Conservation (phyloP, 1,284 basidiomycete genomes). For the Cutaneotrichosporon sp. region DNA sequence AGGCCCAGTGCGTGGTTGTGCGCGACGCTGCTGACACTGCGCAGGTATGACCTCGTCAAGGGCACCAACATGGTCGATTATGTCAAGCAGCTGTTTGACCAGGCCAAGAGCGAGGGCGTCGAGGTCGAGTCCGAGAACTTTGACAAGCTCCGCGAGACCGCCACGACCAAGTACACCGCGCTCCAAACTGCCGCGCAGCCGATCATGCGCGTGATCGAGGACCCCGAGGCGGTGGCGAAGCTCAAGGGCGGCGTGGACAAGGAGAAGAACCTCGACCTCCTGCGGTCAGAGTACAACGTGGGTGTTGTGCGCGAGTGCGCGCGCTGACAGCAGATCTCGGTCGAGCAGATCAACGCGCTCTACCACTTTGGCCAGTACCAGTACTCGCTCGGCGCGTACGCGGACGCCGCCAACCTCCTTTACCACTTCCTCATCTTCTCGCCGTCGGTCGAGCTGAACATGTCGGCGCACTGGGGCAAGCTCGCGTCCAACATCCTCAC, state of each 20-base stretch:
- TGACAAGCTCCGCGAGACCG: conserved; percentile 72
- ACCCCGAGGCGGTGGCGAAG: conserved; percentile 80
- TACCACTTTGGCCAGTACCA: conserved; percentile 99
- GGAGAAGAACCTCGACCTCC: conserved; percentile 90
- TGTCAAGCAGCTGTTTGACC: conserved; percentile 73
- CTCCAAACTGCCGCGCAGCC: conserved; percentile 87
- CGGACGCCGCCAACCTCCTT: conserved; percentile 92
- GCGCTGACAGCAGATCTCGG: conserved; percentile 65
- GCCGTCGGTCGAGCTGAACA: conserved; percentile 85
- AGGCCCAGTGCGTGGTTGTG: conserved; percentile 48
- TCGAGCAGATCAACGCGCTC: conserved; percentile 91
- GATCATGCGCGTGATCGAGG: conserved; percentile 93
- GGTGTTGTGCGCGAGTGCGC: conserved; percentile 49
- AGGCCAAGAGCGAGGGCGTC: conserved; percentile 59
- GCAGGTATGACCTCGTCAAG: conserved; percentile 87
- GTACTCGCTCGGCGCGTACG: conserved; percentile 96
- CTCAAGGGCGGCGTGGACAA: conserved; percentile 83
- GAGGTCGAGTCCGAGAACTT: conserved; percentile 61
- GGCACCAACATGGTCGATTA: conserved; percentile 97
- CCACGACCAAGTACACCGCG: conserved; percentile 77
- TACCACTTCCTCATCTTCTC: conserved; percentile 99
- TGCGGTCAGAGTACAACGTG: conserved; percentile 91
- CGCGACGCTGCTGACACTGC: conserved; percentile 9
- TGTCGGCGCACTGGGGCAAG: conserved; percentile 98
- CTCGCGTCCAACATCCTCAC: conserved; percentile 93